Evolutionary conservation across 2,329 filamentous ascomycete species (phyloP).

Genomic region (Trichoderma cornu-damae): DNA sequence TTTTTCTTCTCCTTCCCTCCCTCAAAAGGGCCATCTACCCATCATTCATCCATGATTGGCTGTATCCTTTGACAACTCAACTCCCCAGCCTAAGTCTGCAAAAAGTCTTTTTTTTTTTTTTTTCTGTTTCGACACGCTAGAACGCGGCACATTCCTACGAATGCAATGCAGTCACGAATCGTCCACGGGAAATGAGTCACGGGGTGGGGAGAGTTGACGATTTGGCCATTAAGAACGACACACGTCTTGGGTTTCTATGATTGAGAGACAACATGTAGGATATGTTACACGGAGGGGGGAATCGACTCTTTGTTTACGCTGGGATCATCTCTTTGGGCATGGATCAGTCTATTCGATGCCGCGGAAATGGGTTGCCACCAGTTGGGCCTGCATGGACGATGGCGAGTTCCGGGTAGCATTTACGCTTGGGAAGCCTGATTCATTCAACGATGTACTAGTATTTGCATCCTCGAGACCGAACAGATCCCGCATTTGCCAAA

Average conservation of each 20-base stretch:
- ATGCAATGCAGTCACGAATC: neutral
- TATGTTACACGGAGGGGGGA: neutral
- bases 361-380: neutral
- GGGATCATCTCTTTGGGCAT: too few relatives aligned
- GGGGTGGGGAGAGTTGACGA: conserved; percentile 1
- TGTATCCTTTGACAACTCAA: neutral
- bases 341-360: neutral
- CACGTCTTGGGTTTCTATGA: neutral
- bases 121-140: neutral
- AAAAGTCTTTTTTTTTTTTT: neutral
- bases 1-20: too few relatives aligned
- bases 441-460: too few relatives aligned
- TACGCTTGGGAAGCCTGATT: too few relatives aligned
- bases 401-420: too few relatives aligned
- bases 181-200: neutral
- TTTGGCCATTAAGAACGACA: neutral
- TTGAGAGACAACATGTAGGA: neutral
- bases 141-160: neutral
- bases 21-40: neutral
- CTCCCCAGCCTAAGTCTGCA: neutral
- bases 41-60: neutral
- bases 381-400: too few relatives aligned
- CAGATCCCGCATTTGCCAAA: conserved; percentile 5
- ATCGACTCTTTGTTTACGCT: neutral
- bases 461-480: neutral